Percentiles rank a stretch among this genome's conserved stretches.
Conservation (phyloP, 1,139 yeast genomes). For the Nadsonia starkeyi-henricii region DNA sequence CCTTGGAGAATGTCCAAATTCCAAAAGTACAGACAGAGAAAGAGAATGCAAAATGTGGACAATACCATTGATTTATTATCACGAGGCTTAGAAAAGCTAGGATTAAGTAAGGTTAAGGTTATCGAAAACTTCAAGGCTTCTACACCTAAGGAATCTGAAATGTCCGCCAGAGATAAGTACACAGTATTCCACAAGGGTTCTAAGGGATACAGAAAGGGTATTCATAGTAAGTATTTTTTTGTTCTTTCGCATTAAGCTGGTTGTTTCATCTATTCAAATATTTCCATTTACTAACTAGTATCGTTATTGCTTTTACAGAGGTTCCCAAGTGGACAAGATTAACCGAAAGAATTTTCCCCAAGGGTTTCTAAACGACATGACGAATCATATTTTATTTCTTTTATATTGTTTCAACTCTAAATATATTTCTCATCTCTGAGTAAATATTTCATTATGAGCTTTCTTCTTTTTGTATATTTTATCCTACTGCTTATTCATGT, state of each 20-base stretch:
- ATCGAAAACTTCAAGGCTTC: constrained; percentile 39
- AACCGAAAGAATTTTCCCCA: constrained; percentile 69
- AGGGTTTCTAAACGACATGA: constrained; percentile 37
- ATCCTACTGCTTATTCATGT: neutral
- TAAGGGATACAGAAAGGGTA: constrained; percentile 72
- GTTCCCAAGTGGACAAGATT: constrained; percentile 76
- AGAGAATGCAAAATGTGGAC: constrained; percentile 72
- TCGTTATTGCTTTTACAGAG: neutral
- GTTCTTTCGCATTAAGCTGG: constrained; percentile 24
- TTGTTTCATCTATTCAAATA: neutral
- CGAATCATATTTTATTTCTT: too few relatives aligned
- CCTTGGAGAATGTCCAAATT: constrained; percentile 67
- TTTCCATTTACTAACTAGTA: too few relatives aligned
- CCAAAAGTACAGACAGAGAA: constrained; percentile 75
- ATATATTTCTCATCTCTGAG: too few relatives aligned
- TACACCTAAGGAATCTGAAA: constrained; percentile 68
- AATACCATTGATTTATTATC: constrained; percentile 58
- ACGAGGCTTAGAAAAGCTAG: constrained; percentile 39
- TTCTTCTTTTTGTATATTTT: neutral
- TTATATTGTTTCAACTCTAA: too few relatives aligned
- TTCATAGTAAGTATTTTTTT: constrained; percentile 35
- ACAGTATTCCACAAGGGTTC: constrained; percentile 68
- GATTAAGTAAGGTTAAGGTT: constrained; percentile 33
- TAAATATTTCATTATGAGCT: neutral
- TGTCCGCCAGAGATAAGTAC: constrained; percentile 74